phyloP scores from a whole-genome alignment of 345 rosid species.

The Zanthoxylum bungeanum region DNA sequence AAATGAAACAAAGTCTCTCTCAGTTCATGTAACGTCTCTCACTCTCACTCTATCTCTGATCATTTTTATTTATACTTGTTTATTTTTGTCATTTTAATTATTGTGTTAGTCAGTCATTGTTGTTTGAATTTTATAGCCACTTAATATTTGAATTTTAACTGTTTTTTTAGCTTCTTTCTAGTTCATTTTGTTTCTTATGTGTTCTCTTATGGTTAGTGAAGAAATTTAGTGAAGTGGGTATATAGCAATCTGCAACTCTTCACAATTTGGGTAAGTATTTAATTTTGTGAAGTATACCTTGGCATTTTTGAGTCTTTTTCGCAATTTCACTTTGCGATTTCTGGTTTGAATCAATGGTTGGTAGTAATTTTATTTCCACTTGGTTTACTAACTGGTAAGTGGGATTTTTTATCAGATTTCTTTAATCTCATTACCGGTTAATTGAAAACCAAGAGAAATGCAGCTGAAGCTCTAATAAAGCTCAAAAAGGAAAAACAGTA shows the following conservation, averaged over 20 bases:
- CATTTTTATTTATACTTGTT: too few relatives aligned
- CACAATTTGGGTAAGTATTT: background rate
- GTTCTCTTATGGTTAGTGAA: background rate
- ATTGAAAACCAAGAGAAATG: background rate
- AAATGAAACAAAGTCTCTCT: slow-evolving; percentile 40
- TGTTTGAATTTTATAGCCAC: background rate
- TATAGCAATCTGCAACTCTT: background rate
- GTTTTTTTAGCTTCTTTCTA: background rate
- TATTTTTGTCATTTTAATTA: background rate
- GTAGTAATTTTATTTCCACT: background rate
- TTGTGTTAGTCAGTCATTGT: background rate
- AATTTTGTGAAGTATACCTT: background rate
- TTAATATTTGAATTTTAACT: background rate
- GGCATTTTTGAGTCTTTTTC: background rate
- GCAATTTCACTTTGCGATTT: background rate
- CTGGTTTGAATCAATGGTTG: background rate
- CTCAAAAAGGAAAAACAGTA: background rate
- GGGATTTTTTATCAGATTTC: background rate
- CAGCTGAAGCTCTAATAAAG: background rate
- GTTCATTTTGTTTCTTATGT: background rate
- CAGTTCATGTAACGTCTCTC: slow-evolving; percentile 5
- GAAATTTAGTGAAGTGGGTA: background rate
- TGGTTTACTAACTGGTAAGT: background rate
- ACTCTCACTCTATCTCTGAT: background rate
- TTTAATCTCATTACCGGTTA: background rate